phyloP scores from a whole-genome alignment of 163 green algal genomes.

The Scenedesmus sp. region DNA sequence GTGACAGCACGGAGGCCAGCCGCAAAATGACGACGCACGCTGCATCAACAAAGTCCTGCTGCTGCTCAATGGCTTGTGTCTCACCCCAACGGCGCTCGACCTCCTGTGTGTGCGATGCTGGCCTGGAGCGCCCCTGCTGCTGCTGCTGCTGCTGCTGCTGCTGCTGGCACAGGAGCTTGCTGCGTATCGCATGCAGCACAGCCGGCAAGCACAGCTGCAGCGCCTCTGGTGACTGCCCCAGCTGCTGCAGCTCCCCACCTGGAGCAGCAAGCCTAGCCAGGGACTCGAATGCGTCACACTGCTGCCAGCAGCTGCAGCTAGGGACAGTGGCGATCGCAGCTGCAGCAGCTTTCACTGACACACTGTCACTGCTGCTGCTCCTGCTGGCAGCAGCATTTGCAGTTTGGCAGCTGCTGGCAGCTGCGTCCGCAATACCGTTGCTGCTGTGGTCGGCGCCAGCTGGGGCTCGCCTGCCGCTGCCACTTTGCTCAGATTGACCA shows the following conservation, averaged over 20 bases:
- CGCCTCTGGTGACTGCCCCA: conserved; percentile 11
- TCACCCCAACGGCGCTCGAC: not conserved
- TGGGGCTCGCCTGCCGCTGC: not conserved
- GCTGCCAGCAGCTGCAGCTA: not conserved
- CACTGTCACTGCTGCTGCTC: not conserved
- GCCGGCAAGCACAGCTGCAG: conserved; percentile 52
- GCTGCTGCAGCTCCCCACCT: conserved; percentile 17
- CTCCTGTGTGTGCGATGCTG: not conserved
- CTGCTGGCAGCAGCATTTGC: not conserved
- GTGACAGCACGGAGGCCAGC: conserved; percentile 26
- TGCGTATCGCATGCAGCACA: not conserved
- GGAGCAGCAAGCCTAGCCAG: not conserved
- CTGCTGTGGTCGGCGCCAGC: not conserved
- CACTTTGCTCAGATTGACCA: not conserved
- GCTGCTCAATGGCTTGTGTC: not conserved
- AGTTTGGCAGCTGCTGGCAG: no score
- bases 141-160: not conserved
- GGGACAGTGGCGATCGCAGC: not conserved
- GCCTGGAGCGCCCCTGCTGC: not conserved
- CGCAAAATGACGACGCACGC: conserved; percentile 15
- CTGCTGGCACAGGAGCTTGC: not conserved
- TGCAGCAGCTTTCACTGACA: not conserved
- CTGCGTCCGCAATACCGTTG: not conserved
- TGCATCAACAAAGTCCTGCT: not conserved
- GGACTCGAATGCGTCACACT: not conserved